Evolutionary conservation across 1,284 basidiomycete genomes (phyloP).

Genomic region (Puccinia sorghi): DNA sequence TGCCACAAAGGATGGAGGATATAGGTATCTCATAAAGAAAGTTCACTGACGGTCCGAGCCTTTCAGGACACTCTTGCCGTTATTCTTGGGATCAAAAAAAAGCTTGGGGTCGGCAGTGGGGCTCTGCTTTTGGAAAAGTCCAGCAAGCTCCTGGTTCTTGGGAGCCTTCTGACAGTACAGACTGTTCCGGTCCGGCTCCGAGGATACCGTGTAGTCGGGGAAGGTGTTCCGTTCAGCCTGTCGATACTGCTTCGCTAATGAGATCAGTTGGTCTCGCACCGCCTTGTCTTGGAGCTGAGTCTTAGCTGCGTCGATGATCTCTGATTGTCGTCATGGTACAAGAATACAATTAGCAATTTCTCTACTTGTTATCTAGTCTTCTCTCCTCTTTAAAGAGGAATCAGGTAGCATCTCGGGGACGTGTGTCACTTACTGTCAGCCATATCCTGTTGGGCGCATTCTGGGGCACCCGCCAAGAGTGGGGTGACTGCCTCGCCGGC

Average conservation of each 20-base stretch:
- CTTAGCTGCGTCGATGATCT: conserved; percentile 32
- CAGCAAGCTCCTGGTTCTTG: conserved; percentile 49
- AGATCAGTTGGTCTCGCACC: conserved; percentile 55
- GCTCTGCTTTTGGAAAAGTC: conserved; percentile 39
- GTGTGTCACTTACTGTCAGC: conserved; percentile 63
- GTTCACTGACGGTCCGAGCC: conserved; percentile 40
- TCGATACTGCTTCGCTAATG: conserved; percentile 65
- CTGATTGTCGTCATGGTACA: neutral
- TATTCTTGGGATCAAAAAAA: conserved; percentile 43
- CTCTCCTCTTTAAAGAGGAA: neutral
- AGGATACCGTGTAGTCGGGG: conserved; percentile 63
- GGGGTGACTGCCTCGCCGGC: conserved; percentile 64
- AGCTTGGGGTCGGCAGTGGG: conserved; percentile 28
- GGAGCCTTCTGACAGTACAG: conserved; percentile 52
- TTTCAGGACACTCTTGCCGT: conserved; percentile 19
- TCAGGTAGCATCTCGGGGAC: conserved; percentile 52
- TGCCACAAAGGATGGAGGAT: neutral
- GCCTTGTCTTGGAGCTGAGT: conserved; percentile 16
- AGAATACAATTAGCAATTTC: neutral
- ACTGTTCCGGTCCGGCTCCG: conserved; percentile 46
- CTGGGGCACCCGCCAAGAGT: conserved; percentile 64
- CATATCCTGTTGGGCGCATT: conserved; percentile 67
- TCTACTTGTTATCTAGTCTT: neutral
- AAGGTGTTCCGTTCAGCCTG: conserved; percentile 68
- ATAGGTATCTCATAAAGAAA: neutral